Conservation (phyloP, 176 grass and related monocot genomes). For the Oryza punctata region DNA sequence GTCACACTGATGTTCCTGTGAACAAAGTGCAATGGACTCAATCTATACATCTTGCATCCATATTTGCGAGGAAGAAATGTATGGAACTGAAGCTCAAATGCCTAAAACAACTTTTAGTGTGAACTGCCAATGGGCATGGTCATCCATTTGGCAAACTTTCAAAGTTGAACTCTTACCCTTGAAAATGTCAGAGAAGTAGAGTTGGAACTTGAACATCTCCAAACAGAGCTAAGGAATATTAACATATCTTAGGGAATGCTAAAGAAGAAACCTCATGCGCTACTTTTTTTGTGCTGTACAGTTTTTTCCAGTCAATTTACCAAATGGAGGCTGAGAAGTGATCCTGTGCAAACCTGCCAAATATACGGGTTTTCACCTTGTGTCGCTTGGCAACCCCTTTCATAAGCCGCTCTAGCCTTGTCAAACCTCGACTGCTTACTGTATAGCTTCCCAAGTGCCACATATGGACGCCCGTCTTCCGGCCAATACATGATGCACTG, state of each 20-base stretch:
- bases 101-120: neutral
- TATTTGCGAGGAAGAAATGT: constrained; percentile 7
- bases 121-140: neutral
- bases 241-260: neutral
- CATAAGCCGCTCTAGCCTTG: constrained; percentile 85
- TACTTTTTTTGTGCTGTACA: neutral
- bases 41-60: neutral
- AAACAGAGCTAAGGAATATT: neutral
- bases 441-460: constrained; percentile 88
- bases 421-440: constrained; percentile 75
- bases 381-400: constrained; percentile 94
- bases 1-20: neutral
- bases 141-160: neutral
- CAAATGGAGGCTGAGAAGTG: neutral
- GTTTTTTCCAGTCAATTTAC: neutral
- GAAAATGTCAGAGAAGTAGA: neutral
- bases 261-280: neutral
- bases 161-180: neutral
- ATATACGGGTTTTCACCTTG: constrained; percentile 96
- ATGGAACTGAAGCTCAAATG: neutral
- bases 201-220: neutral
- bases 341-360: constrained; percentile 76
- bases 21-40: neutral
- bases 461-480: constrained; percentile 91
- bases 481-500: constrained; percentile 92